phyloP scores from a whole-genome alignment of 2,329 filamentous ascomycete genomes.

The Metarhizium rileyi region DNA sequence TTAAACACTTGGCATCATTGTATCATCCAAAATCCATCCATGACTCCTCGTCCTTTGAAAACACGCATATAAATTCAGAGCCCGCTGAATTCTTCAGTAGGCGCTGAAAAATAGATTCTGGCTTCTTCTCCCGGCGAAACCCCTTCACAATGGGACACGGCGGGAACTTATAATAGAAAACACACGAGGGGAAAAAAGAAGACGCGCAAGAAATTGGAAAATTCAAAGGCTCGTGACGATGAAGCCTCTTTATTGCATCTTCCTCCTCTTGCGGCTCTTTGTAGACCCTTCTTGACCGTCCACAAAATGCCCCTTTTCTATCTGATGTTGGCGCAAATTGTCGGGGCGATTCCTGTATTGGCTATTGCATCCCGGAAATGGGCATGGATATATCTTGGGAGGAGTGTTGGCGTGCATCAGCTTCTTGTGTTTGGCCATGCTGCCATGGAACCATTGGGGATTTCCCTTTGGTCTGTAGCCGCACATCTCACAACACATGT shows the following conservation, averaged over 20 bases:
- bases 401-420: slow-evolving; percentile 40
- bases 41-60: neutral
- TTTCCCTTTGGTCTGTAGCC: slow-evolving; percentile 46
- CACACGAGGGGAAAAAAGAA: neutral
- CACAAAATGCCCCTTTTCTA: slow-evolving; percentile 46
- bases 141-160: too few species aligned
- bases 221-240: neutral
- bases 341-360: slow-evolving; percentile 46
- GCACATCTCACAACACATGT: slow-evolving; percentile 40
- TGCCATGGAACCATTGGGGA: slow-evolving; percentile 48
- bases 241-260: slow-evolving; percentile 16
- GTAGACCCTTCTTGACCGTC: slow-evolving; percentile 27
- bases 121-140: too few species aligned
- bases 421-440: slow-evolving; percentile 49
- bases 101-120: neutral
- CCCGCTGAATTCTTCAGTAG: neutral
- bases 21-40: neutral
- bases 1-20: neutral
- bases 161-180: neutral
- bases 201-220: neutral
- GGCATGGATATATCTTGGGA: slow-evolving; percentile 42
- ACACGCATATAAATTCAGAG: neutral
- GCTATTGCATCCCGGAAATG: slow-evolving; percentile 43
- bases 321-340: slow-evolving; percentile 46
- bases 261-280: slow-evolving; percentile 40